These are phyloP conservation scores for Clarireedia hainanense DNA, from an alignment of 2,329 filamentous ascomycete genomes.

Conservation along the genomic window DNA sequence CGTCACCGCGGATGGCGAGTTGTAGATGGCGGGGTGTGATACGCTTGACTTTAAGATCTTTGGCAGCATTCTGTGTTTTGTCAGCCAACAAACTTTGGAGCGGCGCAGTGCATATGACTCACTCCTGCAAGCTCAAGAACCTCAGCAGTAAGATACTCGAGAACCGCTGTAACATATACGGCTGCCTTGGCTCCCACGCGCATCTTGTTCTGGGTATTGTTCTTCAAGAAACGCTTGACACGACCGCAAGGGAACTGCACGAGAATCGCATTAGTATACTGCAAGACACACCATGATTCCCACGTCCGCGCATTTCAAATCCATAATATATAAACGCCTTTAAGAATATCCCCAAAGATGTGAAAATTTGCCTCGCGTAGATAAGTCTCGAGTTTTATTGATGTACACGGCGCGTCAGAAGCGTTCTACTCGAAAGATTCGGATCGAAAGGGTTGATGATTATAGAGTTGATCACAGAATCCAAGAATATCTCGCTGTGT, in stretches of 20 bases:
- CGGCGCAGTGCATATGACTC: conserved; percentile 34
- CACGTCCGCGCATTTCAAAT: background rate
- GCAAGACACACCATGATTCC: too few species aligned
- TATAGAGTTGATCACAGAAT: background rate
- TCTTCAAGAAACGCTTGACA: conserved; percentile 99
- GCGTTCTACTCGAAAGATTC: background rate
- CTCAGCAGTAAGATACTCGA: conserved; percentile 97
- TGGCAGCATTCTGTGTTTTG: conserved; percentile 71
- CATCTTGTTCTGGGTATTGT: conserved; percentile 99
- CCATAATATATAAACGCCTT: background rate
- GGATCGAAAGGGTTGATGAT: background rate
- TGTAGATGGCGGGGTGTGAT: conserved; percentile 97
- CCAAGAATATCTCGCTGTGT: background rate
- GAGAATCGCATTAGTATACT: conserved; percentile 27
- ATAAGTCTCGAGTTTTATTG: conserved; percentile 15
- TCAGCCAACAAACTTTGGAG: conserved; percentile 11
- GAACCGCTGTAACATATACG: conserved; percentile 94
- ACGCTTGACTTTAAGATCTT: conserved; percentile 99
- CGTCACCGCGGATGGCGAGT: conserved; percentile 95
- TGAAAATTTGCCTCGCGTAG: conserved; percentile 5
- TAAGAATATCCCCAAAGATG: background rate
- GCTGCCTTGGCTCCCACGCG: conserved; percentile 97
- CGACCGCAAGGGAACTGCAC: conserved; percentile 93
- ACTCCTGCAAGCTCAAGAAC: conserved; percentile 93
- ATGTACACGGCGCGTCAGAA: conserved; percentile 18